phyloP scores from a whole-genome alignment of 2,329 filamentous ascomycete species.

The Cordyceps farinosa region DNA sequence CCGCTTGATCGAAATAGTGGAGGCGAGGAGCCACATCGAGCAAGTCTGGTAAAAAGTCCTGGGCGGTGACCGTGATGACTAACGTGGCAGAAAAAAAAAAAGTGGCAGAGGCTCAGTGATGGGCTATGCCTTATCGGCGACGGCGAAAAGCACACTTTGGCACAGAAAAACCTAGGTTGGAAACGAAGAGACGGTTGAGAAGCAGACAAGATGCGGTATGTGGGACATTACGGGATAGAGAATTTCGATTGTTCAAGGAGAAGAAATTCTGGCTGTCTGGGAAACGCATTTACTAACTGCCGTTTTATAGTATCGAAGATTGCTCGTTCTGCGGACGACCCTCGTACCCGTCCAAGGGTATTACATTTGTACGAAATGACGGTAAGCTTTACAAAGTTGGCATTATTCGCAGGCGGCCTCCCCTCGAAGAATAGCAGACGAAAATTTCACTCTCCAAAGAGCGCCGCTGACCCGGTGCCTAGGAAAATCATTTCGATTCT shows the following conservation, averaged over 20 bases:
- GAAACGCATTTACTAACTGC: slow-evolving; percentile 8
- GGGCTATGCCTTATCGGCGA: not conserved
- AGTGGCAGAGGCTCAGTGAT: slow-evolving; percentile 14
- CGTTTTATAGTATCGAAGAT: slow-evolving; percentile 37
- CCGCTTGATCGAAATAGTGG: slow-evolving; percentile 11
- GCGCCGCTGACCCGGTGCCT: not conserved
- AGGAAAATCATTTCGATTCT: slow-evolving; percentile 55
- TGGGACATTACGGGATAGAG: not conserved
- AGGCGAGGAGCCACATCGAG: not conserved
- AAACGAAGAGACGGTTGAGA: slow-evolving; percentile 13
- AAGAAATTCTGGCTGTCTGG: not conserved
- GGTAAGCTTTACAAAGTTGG: slow-evolving; percentile 26
- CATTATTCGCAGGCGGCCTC: not conserved
- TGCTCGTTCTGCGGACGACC: slow-evolving; percentile 48
- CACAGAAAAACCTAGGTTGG: slow-evolving; percentile 2
- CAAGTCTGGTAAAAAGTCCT: not conserved
- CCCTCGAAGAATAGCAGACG: not conserved
- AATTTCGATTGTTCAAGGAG: not conserved
- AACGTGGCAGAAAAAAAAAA: slow-evolving; percentile 23
- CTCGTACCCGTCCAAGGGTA: slow-evolving; percentile 54
- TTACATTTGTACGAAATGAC: slow-evolving; percentile 50
- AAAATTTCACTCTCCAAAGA: not conserved
- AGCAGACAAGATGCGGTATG: slow-evolving; percentile 19
- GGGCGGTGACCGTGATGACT: slow-evolving; percentile 19
- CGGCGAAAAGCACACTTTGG: slow-evolving; percentile 4